These are phyloP conservation scores for Oropetium thomaeum DNA, from an alignment of 176 grass and related monocot species.

Conservation along the genomic window DNA sequence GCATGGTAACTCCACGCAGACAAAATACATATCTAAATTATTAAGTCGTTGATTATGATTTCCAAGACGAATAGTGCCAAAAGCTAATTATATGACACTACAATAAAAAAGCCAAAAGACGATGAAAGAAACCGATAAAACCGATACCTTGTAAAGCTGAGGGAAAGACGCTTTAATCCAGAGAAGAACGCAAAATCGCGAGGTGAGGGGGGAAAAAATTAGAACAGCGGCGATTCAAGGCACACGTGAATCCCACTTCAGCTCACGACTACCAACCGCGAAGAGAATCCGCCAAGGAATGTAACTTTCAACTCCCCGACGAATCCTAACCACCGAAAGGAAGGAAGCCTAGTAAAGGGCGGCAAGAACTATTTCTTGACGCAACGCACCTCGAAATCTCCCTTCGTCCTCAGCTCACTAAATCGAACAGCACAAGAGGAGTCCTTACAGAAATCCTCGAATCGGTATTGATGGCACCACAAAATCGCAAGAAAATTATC, in stretches of 20 bases:
- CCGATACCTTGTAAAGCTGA: background rate
- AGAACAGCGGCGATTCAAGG: background rate
- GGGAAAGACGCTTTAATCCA: conserved; percentile 10
- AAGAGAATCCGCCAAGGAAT: conserved; percentile 32
- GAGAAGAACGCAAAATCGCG: conserved; percentile 10
- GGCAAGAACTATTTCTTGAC: background rate
- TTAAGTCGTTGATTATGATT: conserved; percentile 23
- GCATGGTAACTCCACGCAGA: background rate
- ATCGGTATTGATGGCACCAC: background rate
- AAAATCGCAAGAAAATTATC: conserved; percentile 7
- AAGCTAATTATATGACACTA: background rate
- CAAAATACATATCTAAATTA: background rate
- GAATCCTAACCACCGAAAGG: conserved; percentile 35
- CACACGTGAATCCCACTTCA: conserved; percentile 41
- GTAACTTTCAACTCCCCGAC: conserved; percentile 19
- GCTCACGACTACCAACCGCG: conserved; percentile 48
- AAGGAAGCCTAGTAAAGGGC: background rate
- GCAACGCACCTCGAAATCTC: background rate
- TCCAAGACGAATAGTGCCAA: background rate
- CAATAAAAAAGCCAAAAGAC: background rate
- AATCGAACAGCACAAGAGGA: background rate
- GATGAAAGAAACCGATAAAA: conserved; percentile 1
- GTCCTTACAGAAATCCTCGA: background rate
- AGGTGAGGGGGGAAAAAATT: conserved; percentile 26
- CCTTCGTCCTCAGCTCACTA: background rate